These are phyloP conservation scores for Trichoderma sp. DNA, from an alignment of 2,329 filamentous ascomycete species.

Conservation along the genomic window DNA sequence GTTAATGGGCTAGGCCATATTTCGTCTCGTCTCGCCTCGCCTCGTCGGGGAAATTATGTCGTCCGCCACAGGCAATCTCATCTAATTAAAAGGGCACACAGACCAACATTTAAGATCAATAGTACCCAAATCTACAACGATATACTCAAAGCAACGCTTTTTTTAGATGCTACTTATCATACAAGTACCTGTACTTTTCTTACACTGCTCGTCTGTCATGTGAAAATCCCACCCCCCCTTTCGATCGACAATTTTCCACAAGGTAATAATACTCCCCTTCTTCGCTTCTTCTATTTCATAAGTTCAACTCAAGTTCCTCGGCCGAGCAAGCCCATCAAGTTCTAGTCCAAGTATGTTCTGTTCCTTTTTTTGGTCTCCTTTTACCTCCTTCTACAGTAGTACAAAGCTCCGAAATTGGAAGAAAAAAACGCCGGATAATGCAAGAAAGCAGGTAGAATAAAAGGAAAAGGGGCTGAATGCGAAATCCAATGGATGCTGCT, in stretches of 20 bases:
- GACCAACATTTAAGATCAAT: background rate
- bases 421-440: constrained; percentile 25
- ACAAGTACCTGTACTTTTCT: constrained; percentile 16
- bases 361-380: background rate
- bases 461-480: background rate
- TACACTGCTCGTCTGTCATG: background rate
- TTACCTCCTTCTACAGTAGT: constrained; percentile 9
- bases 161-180: constrained; percentile 12
- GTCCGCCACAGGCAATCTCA: background rate
- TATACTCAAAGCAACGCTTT: constrained; percentile 1
- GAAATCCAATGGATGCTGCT: background rate
- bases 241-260: background rate
- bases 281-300: background rate
- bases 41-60: constrained; percentile 7
- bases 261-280: background rate
- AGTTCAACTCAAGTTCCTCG: background rate
- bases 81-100: constrained; percentile 1
- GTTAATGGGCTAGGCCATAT: background rate
- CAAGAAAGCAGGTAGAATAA: constrained; percentile 2
- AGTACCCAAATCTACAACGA: constrained; percentile 7
- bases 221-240: background rate
- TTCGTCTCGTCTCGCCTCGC: background rate
- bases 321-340: constrained; percentile 7
- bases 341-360: constrained; percentile 6
- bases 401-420: background rate